Evolutionary conservation across 257 asterid genomes (phyloP), one percentile per base, ranked within the genome.

Genomic region (Phtheirospermum japonicum): DNA sequence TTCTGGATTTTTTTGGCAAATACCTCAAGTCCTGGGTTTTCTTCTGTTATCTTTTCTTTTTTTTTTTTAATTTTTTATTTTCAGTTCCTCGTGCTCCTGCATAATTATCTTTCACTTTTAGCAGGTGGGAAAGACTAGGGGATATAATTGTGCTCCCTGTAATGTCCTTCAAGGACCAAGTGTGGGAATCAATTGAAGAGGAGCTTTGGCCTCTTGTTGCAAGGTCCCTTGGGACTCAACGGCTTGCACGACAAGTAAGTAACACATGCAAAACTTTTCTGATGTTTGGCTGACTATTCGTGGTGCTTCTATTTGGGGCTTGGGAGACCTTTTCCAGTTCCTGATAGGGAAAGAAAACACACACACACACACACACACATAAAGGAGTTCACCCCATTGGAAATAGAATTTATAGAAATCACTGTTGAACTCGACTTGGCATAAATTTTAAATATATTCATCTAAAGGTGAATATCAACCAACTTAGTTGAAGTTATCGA

Each of bases 101-200:
- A 13, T 42, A 45, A 49, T 63, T 54, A 48, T 52, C 18, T 63
- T 32, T 66, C 8, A 0, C 59, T 57, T 68, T 51, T 68, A 31
- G 76, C 81, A 93, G 99, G 75, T 93, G 99, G 99, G 97, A 93
- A 73, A 85, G 91, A 26, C 83, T 93, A 33, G 97, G 99, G 50
- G 96, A 87, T 73, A 76, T 93, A 57, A 57, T 71, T 56, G 95
- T 93, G 70, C 96, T 93, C 63, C 99, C 99, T 54, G 71, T 66
- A 45, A 74, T 76, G 33, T 87, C 97, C 55, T 89, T 93, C 78
- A 77, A 70, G 65, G 96, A 82, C 69, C 88, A 83, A 56, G 75
- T 67, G 4, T 93, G 99, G 99, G 84, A 77, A 60, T 71, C 77
- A 34, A 69, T 93, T 61, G 85, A 75, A 16, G 82, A 73, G 71